phyloP scores from a whole-genome alignment of 768 basidiomycete species.

The Pholiota conissans region DNA sequence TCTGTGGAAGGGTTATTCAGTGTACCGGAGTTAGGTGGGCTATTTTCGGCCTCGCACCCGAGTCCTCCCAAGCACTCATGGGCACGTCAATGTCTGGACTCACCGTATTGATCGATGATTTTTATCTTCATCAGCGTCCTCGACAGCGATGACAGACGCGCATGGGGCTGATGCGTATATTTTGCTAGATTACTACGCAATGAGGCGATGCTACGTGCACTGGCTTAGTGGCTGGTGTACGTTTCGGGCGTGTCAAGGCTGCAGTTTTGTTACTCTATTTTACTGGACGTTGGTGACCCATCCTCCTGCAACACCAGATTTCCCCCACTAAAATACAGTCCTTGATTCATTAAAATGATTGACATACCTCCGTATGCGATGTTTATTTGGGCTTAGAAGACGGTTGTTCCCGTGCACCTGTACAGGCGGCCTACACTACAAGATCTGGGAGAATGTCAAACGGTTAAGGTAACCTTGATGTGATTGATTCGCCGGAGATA shows the following conservation, averaged over 20 bases:
- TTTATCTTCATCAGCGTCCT: background rate
- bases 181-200: background rate
- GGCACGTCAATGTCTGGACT: background rate
- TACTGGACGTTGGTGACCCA: no score
- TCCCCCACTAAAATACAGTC: no score
- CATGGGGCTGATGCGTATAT: background rate
- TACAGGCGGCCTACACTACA: background rate
- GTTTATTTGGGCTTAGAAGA: background rate
- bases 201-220: background rate
- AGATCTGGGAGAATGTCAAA: conserved; percentile 3
- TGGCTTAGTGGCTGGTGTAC: background rate
- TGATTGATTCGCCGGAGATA: conserved; percentile 6
- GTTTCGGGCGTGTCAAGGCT: background rate
- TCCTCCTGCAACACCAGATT: no score
- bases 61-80: background rate
- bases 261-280: no score
- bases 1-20: background rate
- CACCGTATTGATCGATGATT: background rate
- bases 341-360: background rate
- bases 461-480: conserved; percentile 2
- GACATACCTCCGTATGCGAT: background rate
- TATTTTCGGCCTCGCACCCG: background rate
- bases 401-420: background rate
- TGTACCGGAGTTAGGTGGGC: background rate
- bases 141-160: background rate